Conservation (phyloP, 441 rosid species). For the Hura crepitans region DNA sequence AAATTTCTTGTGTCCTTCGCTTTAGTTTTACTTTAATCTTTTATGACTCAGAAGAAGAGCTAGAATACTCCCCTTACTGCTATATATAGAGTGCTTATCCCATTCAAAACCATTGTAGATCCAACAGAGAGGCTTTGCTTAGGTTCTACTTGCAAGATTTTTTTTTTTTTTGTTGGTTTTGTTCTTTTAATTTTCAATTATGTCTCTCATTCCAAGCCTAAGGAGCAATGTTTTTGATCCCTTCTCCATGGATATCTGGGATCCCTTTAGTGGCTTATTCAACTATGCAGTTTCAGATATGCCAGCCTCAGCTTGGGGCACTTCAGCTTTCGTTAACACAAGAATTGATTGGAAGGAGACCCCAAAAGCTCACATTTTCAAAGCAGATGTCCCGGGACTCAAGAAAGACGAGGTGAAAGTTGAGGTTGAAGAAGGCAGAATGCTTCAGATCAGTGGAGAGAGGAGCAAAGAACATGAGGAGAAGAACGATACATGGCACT, state of each 20-base stretch:
- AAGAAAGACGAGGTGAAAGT: constrained; percentile 47
- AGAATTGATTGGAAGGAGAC: constrained; percentile 47
- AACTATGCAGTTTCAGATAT: constrained; percentile 8
- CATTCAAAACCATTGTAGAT: neutral
- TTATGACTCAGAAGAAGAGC: neutral
- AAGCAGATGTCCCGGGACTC: constrained; percentile 44
- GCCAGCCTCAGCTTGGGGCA: neutral
- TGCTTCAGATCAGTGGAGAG: constrained; percentile 50
- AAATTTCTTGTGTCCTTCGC: neutral
- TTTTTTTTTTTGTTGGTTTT: no score
- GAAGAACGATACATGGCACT: constrained; percentile 43
- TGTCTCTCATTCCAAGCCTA: constrained; percentile 41
- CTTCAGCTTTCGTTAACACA: constrained; percentile 25
- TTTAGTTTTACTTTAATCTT: neutral
- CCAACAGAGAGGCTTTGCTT: neutral
- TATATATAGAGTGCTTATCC: neutral
- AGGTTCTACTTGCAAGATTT: neutral
- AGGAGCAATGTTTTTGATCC: constrained; percentile 35
- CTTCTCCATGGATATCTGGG: constrained; percentile 33
- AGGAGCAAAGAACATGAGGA: constrained; percentile 47
- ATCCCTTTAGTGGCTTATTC: constrained; percentile 29
- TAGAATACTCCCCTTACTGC: constrained; percentile 10
- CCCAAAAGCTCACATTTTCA: constrained; percentile 43
- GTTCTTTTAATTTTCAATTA: neutral
- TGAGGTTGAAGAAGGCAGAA: constrained; percentile 41